Evolutionary conservation across 208 protist species (phyloP).

Genomic region (Leishmania amazonensis): DNA sequence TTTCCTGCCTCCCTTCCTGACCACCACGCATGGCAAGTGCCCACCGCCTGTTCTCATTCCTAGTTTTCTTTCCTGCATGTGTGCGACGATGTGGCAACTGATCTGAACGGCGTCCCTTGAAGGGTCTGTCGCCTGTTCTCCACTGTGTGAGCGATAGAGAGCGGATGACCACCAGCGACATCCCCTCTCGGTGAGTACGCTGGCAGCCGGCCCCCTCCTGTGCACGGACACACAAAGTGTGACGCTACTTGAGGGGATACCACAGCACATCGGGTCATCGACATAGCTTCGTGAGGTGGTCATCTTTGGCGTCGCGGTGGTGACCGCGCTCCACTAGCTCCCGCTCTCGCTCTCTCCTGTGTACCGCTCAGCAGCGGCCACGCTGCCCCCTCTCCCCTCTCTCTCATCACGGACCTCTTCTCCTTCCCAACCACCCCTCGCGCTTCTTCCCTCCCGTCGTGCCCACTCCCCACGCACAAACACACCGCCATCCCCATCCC

Average conservation of each 20-base stretch:
- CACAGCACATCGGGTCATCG: background rate
- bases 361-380: too few species aligned
- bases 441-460: background rate
- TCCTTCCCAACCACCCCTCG: background rate
- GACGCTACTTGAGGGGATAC: background rate
- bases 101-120: background rate
- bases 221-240: background rate
- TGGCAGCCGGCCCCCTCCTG: background rate
- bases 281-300: background rate
- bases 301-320: background rate
- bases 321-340: background rate
- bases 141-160: background rate
- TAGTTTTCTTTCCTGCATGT: background rate
- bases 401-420: background rate
- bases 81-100: background rate
- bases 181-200: background rate
- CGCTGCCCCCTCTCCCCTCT: background rate
- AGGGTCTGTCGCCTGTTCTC: background rate
- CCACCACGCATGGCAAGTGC: background rate
- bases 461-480: background rate
- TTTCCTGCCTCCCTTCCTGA: background rate
- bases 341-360: background rate
- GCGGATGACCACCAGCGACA: background rate
- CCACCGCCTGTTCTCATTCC: background rate
- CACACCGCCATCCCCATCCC: background rate